A percentile compares a stretch with the other conserved stretches of the same genome.
phyloP scores from a whole-genome alignment of 768 basidiomycete species.

The Boletus tomentosulus region DNA sequence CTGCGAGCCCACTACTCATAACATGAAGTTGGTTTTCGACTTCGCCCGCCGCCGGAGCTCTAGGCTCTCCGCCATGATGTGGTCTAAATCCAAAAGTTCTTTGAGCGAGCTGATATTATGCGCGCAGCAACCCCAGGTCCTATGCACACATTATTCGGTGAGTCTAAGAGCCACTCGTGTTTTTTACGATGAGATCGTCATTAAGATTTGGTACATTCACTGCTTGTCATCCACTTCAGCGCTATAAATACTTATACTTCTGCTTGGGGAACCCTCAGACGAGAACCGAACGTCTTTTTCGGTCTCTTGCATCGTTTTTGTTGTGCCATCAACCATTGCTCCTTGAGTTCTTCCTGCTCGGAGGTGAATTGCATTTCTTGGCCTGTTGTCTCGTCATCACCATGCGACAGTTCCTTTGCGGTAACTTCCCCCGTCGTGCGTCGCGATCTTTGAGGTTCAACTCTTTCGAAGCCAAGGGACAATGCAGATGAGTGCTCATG shows the following conservation, averaged over 20 bases:
- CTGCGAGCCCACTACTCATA: no score
- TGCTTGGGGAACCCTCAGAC: not conserved
- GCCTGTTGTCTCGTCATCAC: not conserved
- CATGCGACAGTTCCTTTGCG: not conserved
- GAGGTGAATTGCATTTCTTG: not conserved
- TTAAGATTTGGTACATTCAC: not conserved
- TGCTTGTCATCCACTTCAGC: not conserved
- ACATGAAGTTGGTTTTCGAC: no score
- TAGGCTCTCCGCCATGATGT: not conserved
- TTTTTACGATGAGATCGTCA: not conserved
- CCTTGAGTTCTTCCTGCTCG: slow-evolving; percentile 8
- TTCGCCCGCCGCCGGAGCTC: no score
- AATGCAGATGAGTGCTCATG: not conserved
- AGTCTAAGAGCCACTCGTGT: not conserved
- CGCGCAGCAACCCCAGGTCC: not conserved
- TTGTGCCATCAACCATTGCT: slow-evolving; percentile 7
- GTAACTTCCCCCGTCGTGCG: not conserved
- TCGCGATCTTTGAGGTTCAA: not conserved
- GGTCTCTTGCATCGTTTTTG: not conserved
- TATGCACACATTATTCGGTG: not conserved
- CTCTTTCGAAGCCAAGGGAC: no score
- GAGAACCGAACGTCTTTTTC: not conserved
- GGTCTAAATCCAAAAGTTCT: not conserved
- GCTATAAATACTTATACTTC: not conserved
- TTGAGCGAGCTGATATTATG: not conserved